Percentiles rank a stretch among this genome's conserved stretches.
phyloP scores from a whole-genome alignment of 345 rosid species.

The Rubroshorea leprosula region DNA sequence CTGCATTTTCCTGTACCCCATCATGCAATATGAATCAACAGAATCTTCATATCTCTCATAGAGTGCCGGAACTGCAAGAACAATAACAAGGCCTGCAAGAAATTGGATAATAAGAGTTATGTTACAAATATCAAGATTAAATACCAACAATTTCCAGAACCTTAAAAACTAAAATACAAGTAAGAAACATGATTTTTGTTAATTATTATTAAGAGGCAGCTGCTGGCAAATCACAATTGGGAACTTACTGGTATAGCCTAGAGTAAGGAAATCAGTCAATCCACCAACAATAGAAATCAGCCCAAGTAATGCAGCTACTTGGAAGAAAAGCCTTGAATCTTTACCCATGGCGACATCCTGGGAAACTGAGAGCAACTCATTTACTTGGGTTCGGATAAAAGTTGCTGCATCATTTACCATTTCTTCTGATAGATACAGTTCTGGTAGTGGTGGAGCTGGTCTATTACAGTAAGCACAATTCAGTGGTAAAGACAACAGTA shows the following conservation, averaged over 20 bases:
- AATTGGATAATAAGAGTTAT: not conserved
- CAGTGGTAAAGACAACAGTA: no score
- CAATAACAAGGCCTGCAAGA: conserved; percentile 54
- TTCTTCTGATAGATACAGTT: conserved; percentile 66
- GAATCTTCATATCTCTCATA: conserved; percentile 61
- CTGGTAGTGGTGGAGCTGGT: conserved; percentile 87
- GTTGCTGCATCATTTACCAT: conserved; percentile 45
- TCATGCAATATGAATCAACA: conserved; percentile 36
- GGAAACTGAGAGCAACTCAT: conserved; percentile 55
- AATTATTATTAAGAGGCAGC: not conserved
- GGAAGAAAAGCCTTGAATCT: conserved; percentile 56
- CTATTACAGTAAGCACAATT: conserved; percentile 32
- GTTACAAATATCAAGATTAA: not conserved
- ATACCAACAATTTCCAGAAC: not conserved
- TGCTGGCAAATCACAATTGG: not conserved
- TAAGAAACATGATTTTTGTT: no score
- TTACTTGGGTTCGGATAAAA: conserved; percentile 39
- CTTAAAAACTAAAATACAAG: no score
- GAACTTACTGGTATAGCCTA: conserved; percentile 66
- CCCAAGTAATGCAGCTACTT: conserved; percentile 51
- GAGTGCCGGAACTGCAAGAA: conserved; percentile 65
- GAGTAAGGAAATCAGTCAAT: conserved; percentile 64
- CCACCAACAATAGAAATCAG: conserved; percentile 59
- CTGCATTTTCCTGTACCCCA: conserved; percentile 28
- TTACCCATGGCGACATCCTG: conserved; percentile 73